Evolutionary conservation across 2,329 filamentous ascomycete genomes (phyloP).

Genomic region (Rutstroemia sp.): DNA sequence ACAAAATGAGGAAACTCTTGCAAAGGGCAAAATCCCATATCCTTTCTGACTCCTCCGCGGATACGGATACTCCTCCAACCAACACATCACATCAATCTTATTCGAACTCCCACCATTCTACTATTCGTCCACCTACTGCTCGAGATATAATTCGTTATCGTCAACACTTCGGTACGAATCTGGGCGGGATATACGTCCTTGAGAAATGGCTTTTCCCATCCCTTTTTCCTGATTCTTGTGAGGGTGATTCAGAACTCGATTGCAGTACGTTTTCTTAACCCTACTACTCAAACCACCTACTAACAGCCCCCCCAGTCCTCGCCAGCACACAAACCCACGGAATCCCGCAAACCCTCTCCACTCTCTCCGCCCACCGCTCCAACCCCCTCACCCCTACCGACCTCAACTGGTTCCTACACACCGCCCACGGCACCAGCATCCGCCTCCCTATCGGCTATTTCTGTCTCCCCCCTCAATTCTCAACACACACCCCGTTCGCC

Average conservation of each 20-base stretch:
- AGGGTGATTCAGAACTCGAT: conserved; percentile 31
- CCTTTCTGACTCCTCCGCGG: not conserved
- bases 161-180: conserved; percentile 52
- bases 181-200: conserved; percentile 52
- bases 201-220: conserved; percentile 48
- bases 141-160: conserved; percentile 43
- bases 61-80: not conserved
- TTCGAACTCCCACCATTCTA: not conserved
- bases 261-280: conserved; percentile 21
- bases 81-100: not conserved
- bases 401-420: conserved; percentile 43
- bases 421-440: conserved; percentile 48
- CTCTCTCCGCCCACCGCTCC: conserved; percentile 39
- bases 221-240: conserved; percentile 35
- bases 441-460: conserved; percentile 55
- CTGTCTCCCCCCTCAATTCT: conserved; percentile 44
- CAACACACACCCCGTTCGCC: conserved; percentile 44
- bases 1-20: conserved; percentile 7
- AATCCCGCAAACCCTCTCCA: conserved; percentile 32
- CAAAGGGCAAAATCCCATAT: not conserved
- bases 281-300: too few species aligned
- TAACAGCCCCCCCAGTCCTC: too few species aligned
- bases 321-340: not conserved
- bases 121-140: conserved; percentile 27
- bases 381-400: conserved; percentile 43